Conservation (phyloP, 371 early-diverging fungal genomes). For the Smittium culicis region DNA sequence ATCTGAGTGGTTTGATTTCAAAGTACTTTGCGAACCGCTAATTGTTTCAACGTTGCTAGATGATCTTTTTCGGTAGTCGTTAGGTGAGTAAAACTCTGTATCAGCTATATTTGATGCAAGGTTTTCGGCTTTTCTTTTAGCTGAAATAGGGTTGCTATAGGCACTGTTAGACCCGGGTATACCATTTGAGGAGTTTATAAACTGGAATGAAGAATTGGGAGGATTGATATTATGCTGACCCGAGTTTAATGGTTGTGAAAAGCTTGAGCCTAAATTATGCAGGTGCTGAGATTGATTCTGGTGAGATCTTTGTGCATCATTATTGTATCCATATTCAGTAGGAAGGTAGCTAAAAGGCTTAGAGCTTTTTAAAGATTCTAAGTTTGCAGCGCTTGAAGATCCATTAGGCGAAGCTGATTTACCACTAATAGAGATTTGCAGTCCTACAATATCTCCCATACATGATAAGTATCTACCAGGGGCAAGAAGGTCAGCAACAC, state of each 20-base stretch:
- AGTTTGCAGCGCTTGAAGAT: not conserved
- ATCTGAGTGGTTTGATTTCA: not conserved
- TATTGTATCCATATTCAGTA: not conserved
- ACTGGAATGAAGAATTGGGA: not conserved
- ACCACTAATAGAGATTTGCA: constrained; percentile 29
- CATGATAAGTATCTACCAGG: constrained; percentile 51
- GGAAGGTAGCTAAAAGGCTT: not conserved
- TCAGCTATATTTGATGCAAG: not conserved
- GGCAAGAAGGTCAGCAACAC: not conserved
- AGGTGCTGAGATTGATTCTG: not conserved
- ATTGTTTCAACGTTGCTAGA: not conserved
- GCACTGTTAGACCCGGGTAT: too few relatives aligned
- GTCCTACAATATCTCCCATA: constrained; percentile 57
- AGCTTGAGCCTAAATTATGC: not conserved
- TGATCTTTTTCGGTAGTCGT: not conserved
- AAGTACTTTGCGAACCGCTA: not conserved
- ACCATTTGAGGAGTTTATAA: not conserved
- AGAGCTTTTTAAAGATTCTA: not conserved
- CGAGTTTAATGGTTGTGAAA: not conserved
- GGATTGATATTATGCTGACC: not conserved
- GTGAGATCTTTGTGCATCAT: not conserved
- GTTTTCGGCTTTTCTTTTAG: not conserved
- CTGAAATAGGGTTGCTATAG: not conserved
- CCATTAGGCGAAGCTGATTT: too few relatives aligned
- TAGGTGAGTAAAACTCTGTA: not conserved